Evolutionary conservation across 2,329 filamentous ascomycete species (phyloP).

Genomic region (Neocucurbitaria cava): DNA sequence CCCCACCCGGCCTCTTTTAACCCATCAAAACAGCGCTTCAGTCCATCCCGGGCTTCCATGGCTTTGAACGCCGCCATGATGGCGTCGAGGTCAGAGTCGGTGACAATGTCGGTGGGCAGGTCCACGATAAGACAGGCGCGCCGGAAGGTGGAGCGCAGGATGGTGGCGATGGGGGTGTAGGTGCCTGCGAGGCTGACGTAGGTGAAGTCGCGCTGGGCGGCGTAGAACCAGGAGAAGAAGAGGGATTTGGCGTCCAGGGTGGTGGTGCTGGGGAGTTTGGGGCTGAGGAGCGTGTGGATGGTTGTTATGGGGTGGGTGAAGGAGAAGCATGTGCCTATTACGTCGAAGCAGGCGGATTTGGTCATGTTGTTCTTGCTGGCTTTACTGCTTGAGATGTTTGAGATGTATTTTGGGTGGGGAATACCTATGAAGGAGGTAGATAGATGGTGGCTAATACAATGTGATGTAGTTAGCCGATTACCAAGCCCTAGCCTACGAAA

Average conservation of each 20-base stretch:
- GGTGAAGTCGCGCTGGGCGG: constrained; percentile 36
- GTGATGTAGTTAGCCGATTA: too few relatives aligned
- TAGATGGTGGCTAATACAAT: too few relatives aligned
- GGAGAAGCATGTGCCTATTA: constrained; percentile 35
- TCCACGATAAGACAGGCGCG: constrained; percentile 29
- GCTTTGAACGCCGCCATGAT: constrained; percentile 32
- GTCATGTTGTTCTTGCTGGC: constrained; percentile 13
- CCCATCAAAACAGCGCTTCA: constrained; percentile 32
- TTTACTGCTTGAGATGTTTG: neutral
- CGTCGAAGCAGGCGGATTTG: constrained; percentile 32
- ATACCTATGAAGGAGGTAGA: too few relatives aligned
- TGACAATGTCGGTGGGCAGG: constrained; percentile 21
- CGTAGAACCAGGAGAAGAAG: constrained; percentile 39
- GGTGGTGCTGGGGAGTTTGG: constrained; percentile 17
- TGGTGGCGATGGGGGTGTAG: constrained; percentile 31
- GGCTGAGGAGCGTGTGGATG: constrained; percentile 24
- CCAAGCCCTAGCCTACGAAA: too few relatives aligned
- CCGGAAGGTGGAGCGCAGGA: constrained; percentile 26
- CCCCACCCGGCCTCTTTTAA: constrained; percentile 26
- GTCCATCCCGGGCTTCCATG: constrained; percentile 25
- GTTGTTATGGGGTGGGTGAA: constrained; percentile 24
- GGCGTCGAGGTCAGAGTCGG: constrained; percentile 22
- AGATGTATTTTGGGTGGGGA: neutral
- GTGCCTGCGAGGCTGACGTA: constrained; percentile 23
- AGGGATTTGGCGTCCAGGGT: constrained; percentile 27